Conservation (phyloP, 2,329 filamentous ascomycete genomes). For the Colletotrichum sansevieriae region DNA sequence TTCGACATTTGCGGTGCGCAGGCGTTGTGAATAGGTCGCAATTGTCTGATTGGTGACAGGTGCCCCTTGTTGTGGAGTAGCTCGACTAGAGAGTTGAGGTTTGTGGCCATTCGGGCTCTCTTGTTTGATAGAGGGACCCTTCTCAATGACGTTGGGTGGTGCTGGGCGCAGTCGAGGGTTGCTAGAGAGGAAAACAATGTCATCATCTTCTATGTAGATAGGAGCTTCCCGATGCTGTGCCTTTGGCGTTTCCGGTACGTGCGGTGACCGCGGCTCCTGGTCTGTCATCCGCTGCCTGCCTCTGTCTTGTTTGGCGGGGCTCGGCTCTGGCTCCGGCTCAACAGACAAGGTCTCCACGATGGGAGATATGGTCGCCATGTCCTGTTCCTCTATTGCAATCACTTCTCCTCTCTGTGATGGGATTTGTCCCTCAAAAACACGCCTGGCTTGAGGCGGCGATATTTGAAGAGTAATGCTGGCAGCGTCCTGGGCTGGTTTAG, state of each 20-base stretch:
- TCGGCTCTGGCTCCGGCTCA: neutral
- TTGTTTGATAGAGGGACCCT: neutral
- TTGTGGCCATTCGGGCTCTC: neutral
- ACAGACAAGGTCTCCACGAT: neutral
- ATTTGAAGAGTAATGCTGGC: neutral
- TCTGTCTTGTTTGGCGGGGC: neutral
- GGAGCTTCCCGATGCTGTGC: neutral
- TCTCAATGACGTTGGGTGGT: neutral
- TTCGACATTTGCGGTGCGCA: neutral
- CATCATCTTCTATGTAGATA: constrained; percentile 1
- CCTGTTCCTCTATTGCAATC: no score
- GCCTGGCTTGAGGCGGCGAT: neutral
- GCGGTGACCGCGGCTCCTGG: neutral
- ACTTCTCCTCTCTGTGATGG: no score
- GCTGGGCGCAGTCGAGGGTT: constrained; percentile 13
- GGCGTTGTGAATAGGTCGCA: neutral
- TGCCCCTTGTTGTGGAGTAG: neutral
- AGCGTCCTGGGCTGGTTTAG: neutral
- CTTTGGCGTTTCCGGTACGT: constrained; percentile 1
- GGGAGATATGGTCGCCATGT: neutral
- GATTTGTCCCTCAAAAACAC: no score
- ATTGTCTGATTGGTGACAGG: neutral
- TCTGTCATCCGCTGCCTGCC: constrained; percentile 15
- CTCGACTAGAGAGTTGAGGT: neutral
- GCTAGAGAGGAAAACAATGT: constrained; percentile 13